Conservation (phyloP, 2,329 filamentous ascomycete genomes). For the Ceratocystiopsis sp. region DNA sequence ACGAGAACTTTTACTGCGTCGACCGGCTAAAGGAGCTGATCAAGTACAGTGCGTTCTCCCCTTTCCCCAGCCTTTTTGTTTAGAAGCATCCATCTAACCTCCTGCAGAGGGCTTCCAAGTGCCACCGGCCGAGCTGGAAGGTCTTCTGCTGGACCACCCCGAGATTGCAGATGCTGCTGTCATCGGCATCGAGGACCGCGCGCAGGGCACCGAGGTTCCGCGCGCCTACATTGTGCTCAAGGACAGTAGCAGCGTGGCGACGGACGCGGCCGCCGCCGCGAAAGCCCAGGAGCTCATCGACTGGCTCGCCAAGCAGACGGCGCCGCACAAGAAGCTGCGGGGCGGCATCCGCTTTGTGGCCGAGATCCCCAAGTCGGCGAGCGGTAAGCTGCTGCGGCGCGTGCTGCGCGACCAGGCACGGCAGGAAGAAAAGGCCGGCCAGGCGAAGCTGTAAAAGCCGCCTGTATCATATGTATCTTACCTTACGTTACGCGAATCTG, state of each 20-base stretch:
- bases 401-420: conserved; percentile 24
- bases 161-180: conserved; percentile 43
- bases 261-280: conserved; percentile 14
- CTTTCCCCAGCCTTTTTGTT: background rate
- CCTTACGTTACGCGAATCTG: too few species aligned
- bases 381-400: conserved; percentile 29
- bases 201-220: conserved; percentile 50
- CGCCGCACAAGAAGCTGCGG: conserved; percentile 45
- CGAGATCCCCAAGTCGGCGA: conserved; percentile 53
- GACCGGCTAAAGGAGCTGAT: conserved; percentile 62
- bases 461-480: too few species aligned
- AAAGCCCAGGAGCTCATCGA: conserved; percentile 22
- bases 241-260: conserved; percentile 14
- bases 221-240: conserved; percentile 44
- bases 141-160: conserved; percentile 23
- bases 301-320: conserved; percentile 21
- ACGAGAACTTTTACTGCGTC: conserved; percentile 78
- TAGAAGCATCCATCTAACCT: background rate
- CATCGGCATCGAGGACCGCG: conserved; percentile 41
- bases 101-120: conserved; percentile 56
- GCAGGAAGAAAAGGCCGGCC: conserved; percentile 19
- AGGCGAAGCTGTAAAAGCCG: conserved; percentile 20
- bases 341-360: conserved; percentile 56
- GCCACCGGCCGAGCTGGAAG: conserved; percentile 47
- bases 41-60: conserved; percentile 32